These are phyloP conservation scores for Mercurialis annua DNA, from an alignment of 345 rosid genomes.

Conservation along the genomic window DNA sequence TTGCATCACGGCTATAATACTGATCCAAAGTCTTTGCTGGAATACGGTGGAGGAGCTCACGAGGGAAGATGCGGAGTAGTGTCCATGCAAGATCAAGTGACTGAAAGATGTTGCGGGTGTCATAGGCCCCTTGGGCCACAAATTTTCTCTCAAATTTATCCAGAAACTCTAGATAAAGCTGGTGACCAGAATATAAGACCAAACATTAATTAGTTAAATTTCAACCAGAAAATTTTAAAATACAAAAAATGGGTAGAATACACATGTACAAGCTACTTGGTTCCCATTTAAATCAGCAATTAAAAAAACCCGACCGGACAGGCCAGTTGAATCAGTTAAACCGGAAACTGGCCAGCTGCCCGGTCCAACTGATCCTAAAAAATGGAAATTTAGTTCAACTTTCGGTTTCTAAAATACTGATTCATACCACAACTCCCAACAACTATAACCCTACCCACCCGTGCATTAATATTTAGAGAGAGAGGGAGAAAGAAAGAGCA, in stretches of 20 bases:
- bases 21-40: constrained; percentile 93
- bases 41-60: constrained; percentile 96
- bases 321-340: too few relatives aligned
- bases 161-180: constrained; percentile 26
- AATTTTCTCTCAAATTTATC: constrained; percentile 58
- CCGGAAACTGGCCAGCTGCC: too few relatives aligned
- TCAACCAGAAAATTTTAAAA: not conserved
- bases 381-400: too few relatives aligned
- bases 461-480: too few relatives aligned
- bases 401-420: too few relatives aligned
- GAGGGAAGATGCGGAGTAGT: constrained; percentile 93
- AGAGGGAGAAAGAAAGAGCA: constrained; percentile 23
- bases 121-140: constrained; percentile 30
- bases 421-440: too few relatives aligned
- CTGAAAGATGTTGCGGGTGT: constrained; percentile 51
- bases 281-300: not conserved
- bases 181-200: not conserved
- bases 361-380: too few relatives aligned
- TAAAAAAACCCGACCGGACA: not conserved
- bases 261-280: not conserved
- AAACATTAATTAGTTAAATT: not conserved
- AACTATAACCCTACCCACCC: too few relatives aligned
- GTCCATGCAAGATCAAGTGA: constrained; percentile 98
- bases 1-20: constrained; percentile 74
- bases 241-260: not conserved